Evolutionary conservation across 1,139 yeast genomes (phyloP).

Genomic region (Taphrina communis): DNA sequence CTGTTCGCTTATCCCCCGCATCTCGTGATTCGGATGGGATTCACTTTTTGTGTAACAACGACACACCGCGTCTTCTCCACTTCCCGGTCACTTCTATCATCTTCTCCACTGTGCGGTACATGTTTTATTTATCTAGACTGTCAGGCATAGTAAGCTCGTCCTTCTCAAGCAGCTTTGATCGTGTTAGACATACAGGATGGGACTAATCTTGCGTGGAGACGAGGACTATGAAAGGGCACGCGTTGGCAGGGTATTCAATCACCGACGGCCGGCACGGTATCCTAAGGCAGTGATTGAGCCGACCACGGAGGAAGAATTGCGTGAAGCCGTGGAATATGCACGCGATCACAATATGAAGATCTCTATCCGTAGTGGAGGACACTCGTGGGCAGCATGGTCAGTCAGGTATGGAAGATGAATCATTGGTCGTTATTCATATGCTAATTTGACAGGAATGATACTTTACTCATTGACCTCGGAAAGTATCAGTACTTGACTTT

Average conservation of each 20-base stretch:
- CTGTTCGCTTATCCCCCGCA: too few relatives aligned
- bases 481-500: slow-evolving; percentile 3
- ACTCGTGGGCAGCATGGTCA: slow-evolving; percentile 13
- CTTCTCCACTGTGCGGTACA: too few relatives aligned
- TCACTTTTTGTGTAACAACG: too few relatives aligned
- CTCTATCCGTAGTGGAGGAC: not conserved
- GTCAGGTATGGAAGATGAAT: not conserved
- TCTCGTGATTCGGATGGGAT: too few relatives aligned
- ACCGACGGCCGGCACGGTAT: slow-evolving; percentile 8
- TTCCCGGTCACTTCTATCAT: too few relatives aligned
- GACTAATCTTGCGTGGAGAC: not conserved
- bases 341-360: not conserved
- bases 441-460: not conserved
- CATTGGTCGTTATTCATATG: not conserved
- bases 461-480: slow-evolving; percentile 4
- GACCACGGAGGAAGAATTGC: not conserved
- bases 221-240: slow-evolving; percentile 10
- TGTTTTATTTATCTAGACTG: too few relatives aligned
- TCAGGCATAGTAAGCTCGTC: too few relatives aligned
- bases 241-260: not conserved
- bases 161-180: not conserved
- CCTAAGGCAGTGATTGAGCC: not conserved
- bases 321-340: not conserved
- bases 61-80: too few relatives aligned
- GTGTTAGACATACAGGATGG: not conserved